Evolutionary conservation across 108 stramenopile genomes (phyloP), one percentile per base, ranked within the genome.

Genomic region (Nitzschia sp.): DNA sequence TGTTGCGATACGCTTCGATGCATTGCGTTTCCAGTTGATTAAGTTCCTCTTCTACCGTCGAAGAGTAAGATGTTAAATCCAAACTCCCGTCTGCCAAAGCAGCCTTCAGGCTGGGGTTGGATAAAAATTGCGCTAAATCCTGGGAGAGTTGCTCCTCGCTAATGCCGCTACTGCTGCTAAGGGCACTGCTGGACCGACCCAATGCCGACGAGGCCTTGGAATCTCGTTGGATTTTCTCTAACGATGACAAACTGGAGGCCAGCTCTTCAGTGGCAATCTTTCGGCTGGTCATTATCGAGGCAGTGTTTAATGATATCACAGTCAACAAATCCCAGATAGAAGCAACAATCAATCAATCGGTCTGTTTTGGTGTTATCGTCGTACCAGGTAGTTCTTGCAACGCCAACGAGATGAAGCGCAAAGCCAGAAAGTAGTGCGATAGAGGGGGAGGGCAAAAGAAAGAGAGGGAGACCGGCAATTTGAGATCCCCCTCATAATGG

Each of bases 61-160:
- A 81, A 1, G 88, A 87, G 53, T 95, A 95, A 13, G 87, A 87
- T 0, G 89, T 74, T 30, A 95, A 73, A 64, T 95, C 87, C 36
- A 95, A 72, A 1, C 87, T 89, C 30, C 94, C 94, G 66, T 95
- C 91, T 26, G 94, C 87, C 38, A 95, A 77, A 25, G 85, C 85
- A 6, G 83, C 77, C 36, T 83, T 73, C 13, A 95, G 83, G 18
- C 80, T 80, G 33, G 94, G 91, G 69, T 95, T 89, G 58, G 89
- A 85, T 26, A 95, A 81, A 71, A 95, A 95, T 49, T 87, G 76
- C 24, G 87, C 86, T 36, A 95, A 76, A 63, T 95, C 94, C 30
- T 84, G 67, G 49, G 89, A 91, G 27, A 95, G 88, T 55, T 89
- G 88, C 63, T 92, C 88, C 68, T 88, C 75, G 60, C 68, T 69